Evolutionary conservation across 2,329 filamentous ascomycete species (phyloP).

Genomic region (Didymella keratinophila): DNA sequence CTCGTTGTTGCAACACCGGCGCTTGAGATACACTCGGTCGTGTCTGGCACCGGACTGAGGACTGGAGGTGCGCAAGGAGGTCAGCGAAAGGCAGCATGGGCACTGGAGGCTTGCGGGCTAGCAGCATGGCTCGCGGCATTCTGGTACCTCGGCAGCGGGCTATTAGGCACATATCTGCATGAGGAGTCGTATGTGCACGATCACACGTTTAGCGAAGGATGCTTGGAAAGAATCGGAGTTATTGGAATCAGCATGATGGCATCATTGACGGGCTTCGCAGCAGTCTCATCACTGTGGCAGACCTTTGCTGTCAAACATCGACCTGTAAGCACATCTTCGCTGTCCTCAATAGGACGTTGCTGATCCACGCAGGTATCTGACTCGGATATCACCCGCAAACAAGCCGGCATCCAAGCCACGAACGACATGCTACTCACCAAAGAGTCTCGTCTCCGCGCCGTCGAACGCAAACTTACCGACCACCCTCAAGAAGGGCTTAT

Average conservation of each 20-base stretch:
- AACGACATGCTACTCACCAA: conserved; percentile 81
- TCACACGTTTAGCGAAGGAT: conserved; percentile 62
- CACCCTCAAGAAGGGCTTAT: conserved; percentile 66
- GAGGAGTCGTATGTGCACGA: conserved; percentile 53
- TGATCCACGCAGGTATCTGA: conserved; percentile 65
- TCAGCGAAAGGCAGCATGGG: conserved; percentile 67
- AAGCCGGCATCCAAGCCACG: conserved; percentile 79
- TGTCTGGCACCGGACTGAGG: conserved; percentile 66
- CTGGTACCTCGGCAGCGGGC: conserved; percentile 75
- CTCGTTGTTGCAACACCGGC: conserved; percentile 80
- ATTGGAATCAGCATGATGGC: conserved; percentile 89
- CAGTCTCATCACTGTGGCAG: conserved; percentile 88
- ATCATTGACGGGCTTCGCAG: conserved; percentile 85
- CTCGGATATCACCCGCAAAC: conserved; percentile 76
- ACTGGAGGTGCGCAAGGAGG: conserved; percentile 67
- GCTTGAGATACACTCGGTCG: conserved; percentile 75
- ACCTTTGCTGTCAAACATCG: conserved; percentile 73
- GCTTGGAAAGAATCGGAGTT: conserved; percentile 74
- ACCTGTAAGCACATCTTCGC: conserved; percentile 53
- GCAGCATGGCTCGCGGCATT: conserved; percentile 74
- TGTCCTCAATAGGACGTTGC: neutral
- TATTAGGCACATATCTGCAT: conserved; percentile 64
- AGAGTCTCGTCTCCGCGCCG: conserved; percentile 71
- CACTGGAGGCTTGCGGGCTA: conserved; percentile 69
- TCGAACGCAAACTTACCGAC: conserved; percentile 70